Conservation (phyloP, 2,329 filamentous ascomycete species). For the Leptosphaerulina australis region DNA sequence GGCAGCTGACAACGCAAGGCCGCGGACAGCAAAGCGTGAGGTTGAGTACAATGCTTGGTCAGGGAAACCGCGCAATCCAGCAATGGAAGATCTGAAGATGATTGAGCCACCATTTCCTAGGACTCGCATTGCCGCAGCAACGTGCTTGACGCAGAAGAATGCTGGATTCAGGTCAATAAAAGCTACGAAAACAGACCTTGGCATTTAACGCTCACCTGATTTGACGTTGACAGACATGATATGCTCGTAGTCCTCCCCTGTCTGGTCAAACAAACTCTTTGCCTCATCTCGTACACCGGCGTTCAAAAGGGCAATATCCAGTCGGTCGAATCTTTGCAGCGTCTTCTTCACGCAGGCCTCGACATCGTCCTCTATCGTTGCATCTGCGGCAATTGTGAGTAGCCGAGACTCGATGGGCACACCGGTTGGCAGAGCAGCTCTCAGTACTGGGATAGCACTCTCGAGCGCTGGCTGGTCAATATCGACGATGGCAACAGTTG, state of each 20-base stretch:
- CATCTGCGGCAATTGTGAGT: constrained; percentile 44
- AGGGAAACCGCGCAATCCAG: constrained; percentile 48
- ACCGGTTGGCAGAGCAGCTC: constrained; percentile 34
- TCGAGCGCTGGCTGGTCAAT: constrained; percentile 39
- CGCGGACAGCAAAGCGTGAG: constrained; percentile 48
- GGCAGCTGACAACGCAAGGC: constrained; percentile 49
- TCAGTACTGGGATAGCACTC: constrained; percentile 32
- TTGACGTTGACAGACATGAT: constrained; percentile 49
- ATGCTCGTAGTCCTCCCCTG: constrained; percentile 44
- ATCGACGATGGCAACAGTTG: constrained; percentile 47
- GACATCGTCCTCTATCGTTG: constrained; percentile 68
- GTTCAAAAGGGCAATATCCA: constrained; percentile 40
- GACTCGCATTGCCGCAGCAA: constrained; percentile 42
- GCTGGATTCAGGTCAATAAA: constrained; percentile 27
- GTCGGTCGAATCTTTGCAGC: constrained; percentile 33
- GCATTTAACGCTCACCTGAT: constrained; percentile 37
- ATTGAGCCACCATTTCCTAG: constrained; percentile 47
- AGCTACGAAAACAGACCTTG: background rate
- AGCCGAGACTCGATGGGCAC: constrained; percentile 34
- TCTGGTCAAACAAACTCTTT: constrained; percentile 47
- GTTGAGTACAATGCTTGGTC: constrained; percentile 47
- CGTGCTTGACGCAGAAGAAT: constrained; percentile 49
- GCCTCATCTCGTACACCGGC: constrained; percentile 34
- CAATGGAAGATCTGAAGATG: constrained; percentile 49
- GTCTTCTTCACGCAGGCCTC: constrained; percentile 74